A percentile compares a stretch with the other conserved stretches of the same genome.
phyloP scores from a whole-genome alignment of 2,329 filamentous ascomycete genomes.

The Xylariomycetidae sp. region DNA sequence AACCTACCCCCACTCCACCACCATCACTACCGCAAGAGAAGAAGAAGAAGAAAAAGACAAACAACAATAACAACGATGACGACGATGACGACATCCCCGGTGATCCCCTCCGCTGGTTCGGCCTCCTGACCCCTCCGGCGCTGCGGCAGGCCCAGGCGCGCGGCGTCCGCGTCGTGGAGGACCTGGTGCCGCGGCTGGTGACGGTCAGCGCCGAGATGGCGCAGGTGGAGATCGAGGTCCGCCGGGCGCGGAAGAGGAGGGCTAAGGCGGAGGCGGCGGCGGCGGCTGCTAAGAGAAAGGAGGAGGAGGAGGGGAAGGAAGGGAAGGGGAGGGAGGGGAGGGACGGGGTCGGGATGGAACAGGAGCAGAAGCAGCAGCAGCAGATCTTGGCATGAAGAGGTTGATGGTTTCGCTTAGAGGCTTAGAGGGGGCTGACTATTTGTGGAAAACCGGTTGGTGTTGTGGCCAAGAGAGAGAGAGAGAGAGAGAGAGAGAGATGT shows the following conservation, averaged over 20 bases:
- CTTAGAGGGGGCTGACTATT: too few species aligned
- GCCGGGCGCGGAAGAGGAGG: slow-evolving; percentile 53
- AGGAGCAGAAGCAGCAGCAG: not conserved
- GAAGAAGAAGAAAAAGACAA: slow-evolving; percentile 4
- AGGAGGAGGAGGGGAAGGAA: slow-evolving; percentile 7
- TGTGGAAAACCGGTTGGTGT: too few species aligned
- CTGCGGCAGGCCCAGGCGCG: slow-evolving; percentile 55
- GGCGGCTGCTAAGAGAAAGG: slow-evolving; percentile 21
- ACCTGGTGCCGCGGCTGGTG: slow-evolving; percentile 52
- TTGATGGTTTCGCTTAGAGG: too few species aligned
- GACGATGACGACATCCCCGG: slow-evolving; percentile 14
- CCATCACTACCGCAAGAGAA: too few species aligned
- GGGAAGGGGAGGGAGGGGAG: slow-evolving; percentile 1
- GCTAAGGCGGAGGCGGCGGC: slow-evolving; percentile 39
- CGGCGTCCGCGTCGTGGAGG: slow-evolving; percentile 52
- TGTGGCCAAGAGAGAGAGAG: too few species aligned
- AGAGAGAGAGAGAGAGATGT: too few species aligned
- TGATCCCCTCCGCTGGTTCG: slow-evolving; percentile 59
- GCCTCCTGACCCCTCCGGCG: slow-evolving; percentile 46
- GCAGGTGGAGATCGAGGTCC: slow-evolving; percentile 63
- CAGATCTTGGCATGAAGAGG: too few species aligned
- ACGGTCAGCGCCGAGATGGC: slow-evolving; percentile 58
- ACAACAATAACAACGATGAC: slow-evolving; percentile 15
- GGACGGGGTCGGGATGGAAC: too few species aligned
- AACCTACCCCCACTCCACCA: too few species aligned